Conservation (phyloP, 306 rosid species). For the Ormosia semicastrata region DNA sequence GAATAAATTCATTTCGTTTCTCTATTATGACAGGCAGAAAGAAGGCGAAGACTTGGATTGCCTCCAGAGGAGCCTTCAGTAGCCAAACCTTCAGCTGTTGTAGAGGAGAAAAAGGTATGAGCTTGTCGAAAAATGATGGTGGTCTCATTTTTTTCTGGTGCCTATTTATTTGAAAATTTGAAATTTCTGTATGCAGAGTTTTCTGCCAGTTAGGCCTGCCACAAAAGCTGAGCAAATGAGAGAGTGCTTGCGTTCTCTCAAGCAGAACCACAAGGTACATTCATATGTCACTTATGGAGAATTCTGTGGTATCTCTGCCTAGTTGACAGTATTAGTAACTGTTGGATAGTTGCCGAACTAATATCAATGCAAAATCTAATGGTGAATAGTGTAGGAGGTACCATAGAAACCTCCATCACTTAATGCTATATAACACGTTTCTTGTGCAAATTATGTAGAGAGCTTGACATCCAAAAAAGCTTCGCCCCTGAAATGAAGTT, state of each 20-base stretch:
- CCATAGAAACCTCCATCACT: not conserved
- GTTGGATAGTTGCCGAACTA: not conserved
- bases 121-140: conserved; percentile 14
- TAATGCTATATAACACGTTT: not conserved
- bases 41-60: conserved; percentile 88
- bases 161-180: conserved; percentile 26
- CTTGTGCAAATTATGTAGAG: not conserved
- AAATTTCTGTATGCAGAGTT: conserved; percentile 50
- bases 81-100: conserved; percentile 69
- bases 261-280: conserved; percentile 90
- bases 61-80: conserved; percentile 77
- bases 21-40: conserved; percentile 70
- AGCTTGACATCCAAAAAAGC: conserved; percentile 7
- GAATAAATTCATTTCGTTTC: not conserved
- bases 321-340: conserved; percentile 1
- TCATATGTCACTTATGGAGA: not conserved
- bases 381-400: not conserved
- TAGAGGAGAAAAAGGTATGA: conserved; percentile 85
- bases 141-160: not conserved
- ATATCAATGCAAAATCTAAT: not conserved
- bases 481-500: not conserved
- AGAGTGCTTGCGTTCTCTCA: conserved; percentile 88
- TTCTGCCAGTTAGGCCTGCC: conserved; percentile 79
- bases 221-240: conserved; percentile 93
- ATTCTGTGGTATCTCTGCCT: not conserved